Percentiles rank a stretch among this genome's conserved stretches.
These are phyloP conservation scores for Acer negundo DNA, from an alignment of 345 rosid species.

Conservation along the genomic window DNA sequence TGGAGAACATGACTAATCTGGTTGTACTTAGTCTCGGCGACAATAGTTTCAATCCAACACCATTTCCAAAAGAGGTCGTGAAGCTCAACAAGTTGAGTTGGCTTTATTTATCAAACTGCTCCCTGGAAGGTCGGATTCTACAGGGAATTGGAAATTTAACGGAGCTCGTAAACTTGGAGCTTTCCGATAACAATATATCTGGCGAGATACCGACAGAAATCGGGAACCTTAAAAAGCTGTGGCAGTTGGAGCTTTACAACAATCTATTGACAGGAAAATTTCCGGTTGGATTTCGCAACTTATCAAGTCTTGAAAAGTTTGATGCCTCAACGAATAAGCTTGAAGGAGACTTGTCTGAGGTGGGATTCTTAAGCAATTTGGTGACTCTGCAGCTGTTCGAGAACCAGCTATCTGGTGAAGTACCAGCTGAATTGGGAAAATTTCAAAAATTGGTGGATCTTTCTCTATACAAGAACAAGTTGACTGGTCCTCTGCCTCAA, in stretches of 20 bases:
- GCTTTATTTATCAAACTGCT: conserved; percentile 69
- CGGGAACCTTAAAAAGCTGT: conserved; percentile 54
- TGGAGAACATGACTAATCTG: conserved; percentile 50
- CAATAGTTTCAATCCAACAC: conserved; percentile 44
- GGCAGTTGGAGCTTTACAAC: conserved; percentile 69
- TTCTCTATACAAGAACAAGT: conserved; percentile 64
- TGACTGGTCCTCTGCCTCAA: conserved; percentile 73
- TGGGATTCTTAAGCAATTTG: conserved; percentile 53
- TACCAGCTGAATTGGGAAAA: conserved; percentile 71
- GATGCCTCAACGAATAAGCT: conserved; percentile 66
- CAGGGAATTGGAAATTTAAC: conserved; percentile 56
- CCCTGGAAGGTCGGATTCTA: conserved; percentile 63
- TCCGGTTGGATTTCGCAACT: conserved; percentile 66
- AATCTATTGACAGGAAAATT: conserved; percentile 64
- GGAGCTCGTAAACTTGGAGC: conserved; percentile 60
- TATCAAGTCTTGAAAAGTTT: conserved; percentile 53
- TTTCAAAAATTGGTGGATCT: conserved; percentile 63
- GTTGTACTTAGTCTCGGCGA: conserved; percentile 69
- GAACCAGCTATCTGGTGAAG: conserved; percentile 63
- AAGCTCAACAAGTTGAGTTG: conserved; percentile 50
- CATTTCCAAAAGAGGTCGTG: conserved; percentile 51
- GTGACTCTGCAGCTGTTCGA: conserved; percentile 58
- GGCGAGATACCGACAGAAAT: conserved; percentile 71
- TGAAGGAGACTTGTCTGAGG: conserved; percentile 65
- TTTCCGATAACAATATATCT: conserved; percentile 42